Evolutionary conservation across 164 flowering plant species (phyloP).

Genomic region (Magnolia sinica): DNA sequence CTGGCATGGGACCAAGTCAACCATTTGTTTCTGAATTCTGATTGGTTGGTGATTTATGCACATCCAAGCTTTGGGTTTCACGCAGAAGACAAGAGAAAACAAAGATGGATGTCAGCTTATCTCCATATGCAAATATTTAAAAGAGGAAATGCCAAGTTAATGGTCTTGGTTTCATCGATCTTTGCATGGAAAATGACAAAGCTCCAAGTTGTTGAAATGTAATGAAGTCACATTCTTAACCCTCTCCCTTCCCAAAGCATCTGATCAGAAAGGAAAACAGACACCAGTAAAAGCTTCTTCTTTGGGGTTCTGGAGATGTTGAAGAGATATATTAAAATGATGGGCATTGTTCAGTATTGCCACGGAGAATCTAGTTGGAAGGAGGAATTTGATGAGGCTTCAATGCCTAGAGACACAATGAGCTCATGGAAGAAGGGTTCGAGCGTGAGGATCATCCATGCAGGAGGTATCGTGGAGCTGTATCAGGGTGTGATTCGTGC

Average conservation of each 20-base stretch:
- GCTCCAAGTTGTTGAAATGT: conserved; percentile 2
- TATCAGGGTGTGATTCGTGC: conserved; percentile 38
- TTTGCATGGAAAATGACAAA: conserved; percentile 5
- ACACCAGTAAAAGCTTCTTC: neutral
- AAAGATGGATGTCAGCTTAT: conserved; percentile 2
- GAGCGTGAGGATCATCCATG: conserved; percentile 45
- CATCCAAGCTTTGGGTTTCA: conserved; percentile 15
- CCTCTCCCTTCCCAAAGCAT: neutral
- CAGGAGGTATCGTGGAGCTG: conserved; percentile 51
- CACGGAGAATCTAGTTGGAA: conserved; percentile 14
- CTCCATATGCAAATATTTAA: neutral
- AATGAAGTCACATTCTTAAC: neutral
- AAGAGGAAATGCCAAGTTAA: neutral
- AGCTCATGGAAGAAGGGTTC: conserved; percentile 21
- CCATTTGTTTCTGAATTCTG: conserved; percentile 24
- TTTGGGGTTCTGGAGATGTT: conserved; percentile 21
- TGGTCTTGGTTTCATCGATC: conserved; percentile 25
- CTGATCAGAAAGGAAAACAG: neutral
- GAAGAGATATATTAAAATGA: conserved; percentile 22
- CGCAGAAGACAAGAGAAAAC: conserved; percentile 12
- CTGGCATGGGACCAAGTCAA: conserved; percentile 24
- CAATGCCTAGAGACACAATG: conserved; percentile 18
- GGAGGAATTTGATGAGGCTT: conserved; percentile 13
- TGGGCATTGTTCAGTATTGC: conserved; percentile 1
- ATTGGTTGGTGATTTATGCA: neutral